Percentiles rank a stretch among this genome's conserved stretches.
Evolutionary conservation across 176 grass and related monocot genomes (phyloP).

Genomic region (Bonia amplexicaulis): DNA sequence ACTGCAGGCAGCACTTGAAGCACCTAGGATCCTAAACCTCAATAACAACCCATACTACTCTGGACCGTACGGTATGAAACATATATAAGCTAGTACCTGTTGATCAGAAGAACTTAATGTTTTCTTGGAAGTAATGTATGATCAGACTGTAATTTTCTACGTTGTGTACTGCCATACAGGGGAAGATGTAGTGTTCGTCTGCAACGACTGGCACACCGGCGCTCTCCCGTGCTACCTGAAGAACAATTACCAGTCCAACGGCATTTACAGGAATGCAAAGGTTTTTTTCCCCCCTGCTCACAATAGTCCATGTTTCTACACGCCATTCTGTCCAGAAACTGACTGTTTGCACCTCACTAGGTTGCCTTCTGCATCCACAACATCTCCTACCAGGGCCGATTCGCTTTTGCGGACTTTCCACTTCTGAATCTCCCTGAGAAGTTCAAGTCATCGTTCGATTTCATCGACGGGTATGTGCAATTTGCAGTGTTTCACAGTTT

Average conservation of each 20-base stretch:
- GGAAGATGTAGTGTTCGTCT: conserved; percentile 80
- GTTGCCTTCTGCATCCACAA: conserved; percentile 99
- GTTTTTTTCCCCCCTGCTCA: background rate
- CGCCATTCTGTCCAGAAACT: conserved; percentile 4
- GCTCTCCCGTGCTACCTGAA: conserved; percentile 74
- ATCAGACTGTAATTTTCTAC: background rate
- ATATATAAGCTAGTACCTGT: background rate
- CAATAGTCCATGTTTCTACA: background rate
- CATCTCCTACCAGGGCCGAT: conserved; percentile 88
- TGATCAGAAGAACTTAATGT: background rate
- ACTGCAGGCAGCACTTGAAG: conserved; percentile 76
- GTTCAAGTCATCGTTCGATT: conserved; percentile 83
- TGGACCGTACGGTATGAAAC: conserved; percentile 64
- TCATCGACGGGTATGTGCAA: conserved; percentile 64
- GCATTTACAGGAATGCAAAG: conserved; percentile 80
- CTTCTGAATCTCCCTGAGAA: conserved; percentile 66
- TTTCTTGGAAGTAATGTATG: background rate
- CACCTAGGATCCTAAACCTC: conserved; percentile 71
- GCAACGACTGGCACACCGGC: conserved; percentile 97
- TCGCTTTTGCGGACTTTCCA: conserved; percentile 44
- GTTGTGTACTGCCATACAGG: conserved; percentile 28
- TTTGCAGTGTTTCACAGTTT: background rate
- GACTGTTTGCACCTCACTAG: conserved; percentile 25
- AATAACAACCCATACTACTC: conserved; percentile 59
- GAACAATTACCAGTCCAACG: conserved; percentile 61